Evolutionary conservation across 345 rosid genomes (phyloP), one percentile per base, ranked within the genome.

Genomic region (Citrus hindsii): DNA sequence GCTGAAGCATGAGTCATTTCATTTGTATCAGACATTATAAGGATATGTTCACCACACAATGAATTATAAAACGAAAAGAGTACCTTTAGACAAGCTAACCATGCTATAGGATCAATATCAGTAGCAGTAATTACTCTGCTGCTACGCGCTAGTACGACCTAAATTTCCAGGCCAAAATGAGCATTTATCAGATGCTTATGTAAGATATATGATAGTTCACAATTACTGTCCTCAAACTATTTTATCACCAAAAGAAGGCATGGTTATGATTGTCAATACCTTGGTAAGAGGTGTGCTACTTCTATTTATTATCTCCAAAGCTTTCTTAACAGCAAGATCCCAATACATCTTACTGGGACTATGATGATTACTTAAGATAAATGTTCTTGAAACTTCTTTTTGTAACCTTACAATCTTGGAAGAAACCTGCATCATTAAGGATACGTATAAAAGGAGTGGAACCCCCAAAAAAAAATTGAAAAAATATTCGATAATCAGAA

Each of bases 141-240:
- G 83, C 92, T 89, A 22, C 98, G 93, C 56, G 93, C 98, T 71
- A 95, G 90, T 65, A 95, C 98, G 71, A 95, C 97, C 98, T 95
- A 65, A 60, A 82, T 80, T 83, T 62, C 35, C 76, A 60, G 71
- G 78, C 40, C 53, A 71, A 79, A 55, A 70, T 12, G 65, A 67
- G 71, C 51, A 38, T 6, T 32, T 3, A 32, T 18, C 68, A 65
- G 40, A 13, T 66, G 48, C 37, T 48, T 38, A 51, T 55, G 35
- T 19, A 30, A 76, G 72, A n/a, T 51, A n/a, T 24, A 32, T 27
- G 9, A 9, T 16, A 48, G 24, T 24, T 42, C 12, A 27, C 13
- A 24, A 24, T 42, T 40, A 72, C 58, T 30, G 9, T 22, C 19
- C 32, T 21, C 55, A 8, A 72, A 56, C 19, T 10, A 10, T 22